Evolutionary conservation across 352 stramenopile species (phyloP).

Genomic region (Globisporangium megalacanthum): DNA sequence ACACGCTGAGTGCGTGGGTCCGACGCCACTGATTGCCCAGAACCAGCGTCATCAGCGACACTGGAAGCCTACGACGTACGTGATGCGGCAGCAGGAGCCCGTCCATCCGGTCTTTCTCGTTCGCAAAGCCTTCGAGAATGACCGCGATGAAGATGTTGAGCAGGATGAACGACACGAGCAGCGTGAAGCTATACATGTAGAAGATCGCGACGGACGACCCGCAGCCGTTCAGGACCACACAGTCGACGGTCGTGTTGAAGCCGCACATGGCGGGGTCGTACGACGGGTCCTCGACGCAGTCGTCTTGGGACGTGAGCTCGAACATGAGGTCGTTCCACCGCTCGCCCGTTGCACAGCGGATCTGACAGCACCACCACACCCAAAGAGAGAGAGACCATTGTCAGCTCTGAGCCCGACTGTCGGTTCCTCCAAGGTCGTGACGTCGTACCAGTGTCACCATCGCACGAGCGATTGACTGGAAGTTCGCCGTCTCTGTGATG

Average conservation of each 20-base stretch:
- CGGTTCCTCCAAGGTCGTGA: too few species aligned
- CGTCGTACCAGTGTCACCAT: constrained; percentile 49
- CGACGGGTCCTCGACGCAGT: constrained; percentile 36
- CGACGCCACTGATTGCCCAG: background rate
- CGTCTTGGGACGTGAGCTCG: constrained; percentile 55
- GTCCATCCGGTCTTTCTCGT: constrained; percentile 62
- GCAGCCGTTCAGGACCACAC: constrained; percentile 65
- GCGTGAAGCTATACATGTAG: constrained; percentile 86
- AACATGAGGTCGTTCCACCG: constrained; percentile 92
- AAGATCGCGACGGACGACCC: constrained; percentile 54
- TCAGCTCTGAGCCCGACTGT: too few species aligned
- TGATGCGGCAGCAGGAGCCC: constrained; percentile 48
- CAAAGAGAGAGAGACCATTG: background rate
- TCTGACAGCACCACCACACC: constrained; percentile 31
- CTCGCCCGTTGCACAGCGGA: constrained; percentile 90
- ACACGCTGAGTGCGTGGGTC: background rate
- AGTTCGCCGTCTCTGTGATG: constrained; percentile 80
- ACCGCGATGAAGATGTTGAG: constrained; percentile 92
- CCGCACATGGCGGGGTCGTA: constrained; percentile 57
- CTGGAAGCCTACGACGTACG: constrained; percentile 20
- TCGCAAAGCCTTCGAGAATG: constrained; percentile 88
- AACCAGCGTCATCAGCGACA: too few species aligned
- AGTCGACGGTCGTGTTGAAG: constrained; percentile 40
- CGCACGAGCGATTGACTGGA: constrained; percentile 75
- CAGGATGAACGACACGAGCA: constrained; percentile 87